Evolutionary conservation across 1,284 basidiomycete species (phyloP).

Genomic region (Ganoderma multipileum): DNA sequence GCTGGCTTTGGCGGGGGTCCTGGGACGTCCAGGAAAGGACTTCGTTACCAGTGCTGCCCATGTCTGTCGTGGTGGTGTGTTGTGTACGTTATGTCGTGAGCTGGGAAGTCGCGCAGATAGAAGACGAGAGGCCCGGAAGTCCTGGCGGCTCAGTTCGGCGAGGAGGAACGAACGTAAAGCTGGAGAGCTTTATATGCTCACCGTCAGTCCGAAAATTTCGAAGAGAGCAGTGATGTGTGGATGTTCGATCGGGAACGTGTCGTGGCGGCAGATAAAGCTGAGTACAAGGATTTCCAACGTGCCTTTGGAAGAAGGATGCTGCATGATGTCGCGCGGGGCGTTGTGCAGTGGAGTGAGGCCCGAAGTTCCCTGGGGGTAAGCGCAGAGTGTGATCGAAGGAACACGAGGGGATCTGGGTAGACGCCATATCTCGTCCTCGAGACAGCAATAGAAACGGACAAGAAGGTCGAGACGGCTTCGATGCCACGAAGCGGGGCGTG

Average conservation of each 20-base stretch:
- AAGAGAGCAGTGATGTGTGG: slow-evolving; percentile 53
- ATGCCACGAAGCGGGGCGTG: slow-evolving; percentile 42
- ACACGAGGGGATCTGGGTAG: slow-evolving; percentile 64
- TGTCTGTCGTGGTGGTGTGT: slow-evolving; percentile 38
- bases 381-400: slow-evolving; percentile 65
- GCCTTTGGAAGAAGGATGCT: slow-evolving; percentile 63
- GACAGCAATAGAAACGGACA: slow-evolving; percentile 36
- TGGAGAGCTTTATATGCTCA: slow-evolving; percentile 43
- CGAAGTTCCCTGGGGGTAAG: slow-evolving; percentile 58
- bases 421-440: slow-evolving; percentile 50
- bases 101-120: slow-evolving; percentile 25
- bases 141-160: slow-evolving; percentile 30
- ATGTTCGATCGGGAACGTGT: slow-evolving; percentile 80
- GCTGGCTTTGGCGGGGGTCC: slow-evolving; percentile 80
- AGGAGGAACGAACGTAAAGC: slow-evolving; percentile 40
- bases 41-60: slow-evolving; percentile 66
- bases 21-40: slow-evolving; percentile 85
- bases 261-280: slow-evolving; percentile 72
- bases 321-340: slow-evolving; percentile 60
- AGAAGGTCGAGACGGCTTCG: slow-evolving; percentile 21
- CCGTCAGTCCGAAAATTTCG: slow-evolving; percentile 43
- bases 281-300: slow-evolving; percentile 71
- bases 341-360: slow-evolving; percentile 73
- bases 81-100: slow-evolving; percentile 34
- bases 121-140: slow-evolving; percentile 26